Conservation (phyloP, 345 rosid species). For the Pistacia integerrima region DNA sequence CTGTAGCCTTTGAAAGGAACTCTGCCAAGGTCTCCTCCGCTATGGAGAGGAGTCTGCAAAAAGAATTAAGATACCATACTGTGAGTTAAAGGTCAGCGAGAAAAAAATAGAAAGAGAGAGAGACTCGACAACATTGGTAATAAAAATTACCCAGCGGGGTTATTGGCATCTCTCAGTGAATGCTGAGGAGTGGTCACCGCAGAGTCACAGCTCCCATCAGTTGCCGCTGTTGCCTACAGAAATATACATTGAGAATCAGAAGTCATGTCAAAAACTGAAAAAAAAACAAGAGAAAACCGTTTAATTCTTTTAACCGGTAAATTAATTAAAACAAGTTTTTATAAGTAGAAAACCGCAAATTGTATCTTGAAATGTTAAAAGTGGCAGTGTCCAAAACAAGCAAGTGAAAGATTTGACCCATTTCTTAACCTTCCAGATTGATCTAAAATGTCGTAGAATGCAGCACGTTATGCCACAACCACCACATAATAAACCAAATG, state of each 20-base stretch:
- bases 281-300: not conserved
- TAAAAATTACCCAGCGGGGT: slow-evolving; percentile 88
- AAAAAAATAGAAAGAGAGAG: not conserved
- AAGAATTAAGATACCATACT: slow-evolving; percentile 12
- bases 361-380: not conserved
- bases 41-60: slow-evolving; percentile 88
- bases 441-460: not conserved
- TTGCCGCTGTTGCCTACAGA: slow-evolving; percentile 64
- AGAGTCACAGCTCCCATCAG: slow-evolving; percentile 96
- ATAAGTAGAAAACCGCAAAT: not conserved
- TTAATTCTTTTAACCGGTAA: not conserved
- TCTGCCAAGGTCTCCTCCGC: slow-evolving; percentile 99
- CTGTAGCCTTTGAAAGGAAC: slow-evolving; percentile 99
- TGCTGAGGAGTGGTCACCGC: slow-evolving; percentile 95
- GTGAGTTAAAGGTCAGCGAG: not conserved
- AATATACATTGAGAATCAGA: slow-evolving; percentile 3
- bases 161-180: slow-evolving; percentile 89
- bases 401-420: not conserved
- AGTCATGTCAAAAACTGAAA: slow-evolving; percentile 15
- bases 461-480: not conserved
- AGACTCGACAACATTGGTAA: not conserved
- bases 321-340: not conserved
- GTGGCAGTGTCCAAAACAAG: not conserved
- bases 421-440: not conserved
- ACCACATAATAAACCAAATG: not conserved